Evolutionary conservation across 2,329 filamentous ascomycete species (phyloP).

Genomic region (Endoconidiophora polonica): DNA sequence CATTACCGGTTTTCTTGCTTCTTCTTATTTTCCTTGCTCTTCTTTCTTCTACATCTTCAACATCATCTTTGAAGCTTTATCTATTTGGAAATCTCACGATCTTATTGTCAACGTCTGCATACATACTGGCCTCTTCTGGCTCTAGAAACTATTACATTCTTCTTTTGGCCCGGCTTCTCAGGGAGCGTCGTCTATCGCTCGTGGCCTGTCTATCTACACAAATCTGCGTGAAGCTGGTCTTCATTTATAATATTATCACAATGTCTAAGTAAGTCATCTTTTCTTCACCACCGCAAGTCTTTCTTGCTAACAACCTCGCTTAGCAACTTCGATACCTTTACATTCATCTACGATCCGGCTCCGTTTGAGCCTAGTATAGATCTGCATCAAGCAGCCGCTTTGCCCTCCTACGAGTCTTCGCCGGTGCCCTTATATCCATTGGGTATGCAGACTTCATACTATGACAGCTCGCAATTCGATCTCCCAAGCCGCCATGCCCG

Average conservation of each 20-base stretch:
- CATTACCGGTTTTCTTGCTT: no score
- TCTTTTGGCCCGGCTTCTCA: background rate
- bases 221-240: constrained; percentile 5
- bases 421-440: constrained; percentile 17
- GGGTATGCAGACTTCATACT: constrained; percentile 19
- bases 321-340: constrained; percentile 37
- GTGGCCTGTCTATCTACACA: background rate
- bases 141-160: background rate
- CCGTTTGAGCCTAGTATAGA: constrained; percentile 20
- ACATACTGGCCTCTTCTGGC: background rate
- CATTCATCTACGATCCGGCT: constrained; percentile 36
- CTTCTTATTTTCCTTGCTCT: no score
- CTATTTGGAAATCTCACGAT: background rate
- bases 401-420: constrained; percentile 2
- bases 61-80: no score
- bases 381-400: background rate
- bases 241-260: background rate
- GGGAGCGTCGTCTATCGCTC: background rate
- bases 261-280: constrained; percentile 17
- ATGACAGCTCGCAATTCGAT: constrained; percentile 32
- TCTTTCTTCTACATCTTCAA: no score
- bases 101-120: background rate
- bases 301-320: background rate
- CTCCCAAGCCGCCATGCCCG: constrained; percentile 42
- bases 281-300: background rate